Evolutionary conservation across 371 early-diverging fungal genomes (phyloP).

Genomic region (Mortierella sp.): DNA sequence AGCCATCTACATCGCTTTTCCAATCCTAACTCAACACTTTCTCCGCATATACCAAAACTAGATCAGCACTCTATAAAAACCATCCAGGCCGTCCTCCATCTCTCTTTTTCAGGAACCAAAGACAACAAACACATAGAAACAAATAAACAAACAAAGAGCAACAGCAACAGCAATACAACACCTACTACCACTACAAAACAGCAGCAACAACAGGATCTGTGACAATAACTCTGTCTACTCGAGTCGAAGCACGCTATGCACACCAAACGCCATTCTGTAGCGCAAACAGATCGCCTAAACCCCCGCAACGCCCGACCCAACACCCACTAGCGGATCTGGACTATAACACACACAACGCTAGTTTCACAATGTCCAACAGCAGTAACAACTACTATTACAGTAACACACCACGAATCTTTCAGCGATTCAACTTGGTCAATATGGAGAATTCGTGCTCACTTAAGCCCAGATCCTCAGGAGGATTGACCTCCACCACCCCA

Average conservation of each 20-base stretch:
- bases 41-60: neutral
- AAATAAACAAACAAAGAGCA: too few relatives aligned
- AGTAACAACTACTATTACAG: neutral
- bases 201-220: neutral
- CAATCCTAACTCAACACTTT: neutral
- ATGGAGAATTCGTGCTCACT: neutral
- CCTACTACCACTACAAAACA: neutral
- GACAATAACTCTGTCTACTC: neutral
- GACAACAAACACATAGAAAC: too few relatives aligned
- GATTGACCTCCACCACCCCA: neutral
- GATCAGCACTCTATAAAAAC: neutral
- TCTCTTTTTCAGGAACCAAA: neutral
- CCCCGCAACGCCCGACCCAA: neutral
- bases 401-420: neutral
- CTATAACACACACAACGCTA: neutral
- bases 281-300: constrained; percentile 6
- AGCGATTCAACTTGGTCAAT: neutral
- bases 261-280: neutral
- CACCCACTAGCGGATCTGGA: neutral
- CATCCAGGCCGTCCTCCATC: neutral
- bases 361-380: neutral
- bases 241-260: neutral
- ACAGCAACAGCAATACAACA: neutral
- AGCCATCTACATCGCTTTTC: neutral
- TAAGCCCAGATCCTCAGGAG: neutral